A percentile compares a stretch with the other conserved stretches of the same genome.
Evolutionary conservation across 768 basidiomycete species (phyloP).

Genomic region (Naganishia friedmannii): DNA sequence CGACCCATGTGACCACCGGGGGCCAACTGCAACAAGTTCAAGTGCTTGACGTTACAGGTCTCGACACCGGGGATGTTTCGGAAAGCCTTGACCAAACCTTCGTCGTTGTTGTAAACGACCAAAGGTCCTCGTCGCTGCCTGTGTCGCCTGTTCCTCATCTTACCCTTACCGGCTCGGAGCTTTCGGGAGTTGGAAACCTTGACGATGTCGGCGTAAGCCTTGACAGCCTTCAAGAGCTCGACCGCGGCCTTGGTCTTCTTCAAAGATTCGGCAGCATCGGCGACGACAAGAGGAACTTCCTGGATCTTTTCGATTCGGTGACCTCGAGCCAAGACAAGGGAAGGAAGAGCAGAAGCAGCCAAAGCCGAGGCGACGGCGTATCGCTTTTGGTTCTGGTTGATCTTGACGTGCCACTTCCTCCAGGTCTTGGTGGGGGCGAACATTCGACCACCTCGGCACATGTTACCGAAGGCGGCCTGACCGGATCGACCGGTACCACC

Average conservation of each 20-base stretch:
- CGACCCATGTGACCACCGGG: conserved; percentile 99
- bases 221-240: conserved; percentile 80
- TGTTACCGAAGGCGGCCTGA: conserved; percentile 99
- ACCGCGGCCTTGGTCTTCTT: conserved; percentile 97
- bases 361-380: conserved; percentile 97
- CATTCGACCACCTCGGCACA: conserved; percentile 99
- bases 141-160: conserved; percentile 92
- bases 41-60: conserved; percentile 83
- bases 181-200: conserved; percentile 98
- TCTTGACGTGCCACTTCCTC: conserved; percentile 99
- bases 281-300: conserved; percentile 91
- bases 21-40: conserved; percentile 98
- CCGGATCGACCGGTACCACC: conserved; percentile 98
- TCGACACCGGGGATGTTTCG: conserved; percentile 98
- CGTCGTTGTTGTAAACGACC: conserved; percentile 93
- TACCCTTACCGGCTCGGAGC: conserved; percentile 94
- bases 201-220: conserved; percentile 86
- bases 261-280: conserved; percentile 74
- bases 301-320: conserved; percentile 97
- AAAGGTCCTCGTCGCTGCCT: conserved; percentile 96
- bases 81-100: conserved; percentile 97
- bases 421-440: conserved; percentile 99
- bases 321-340: conserved; percentile 96
- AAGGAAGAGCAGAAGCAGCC: conserved; percentile 94
- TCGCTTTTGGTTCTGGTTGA: conserved; percentile 98